Percentiles rank a stretch among this genome's conserved stretches.
Evolutionary conservation across 176 grass and related monocot species (phyloP).

Genomic region (Oryza officinalis): DNA sequence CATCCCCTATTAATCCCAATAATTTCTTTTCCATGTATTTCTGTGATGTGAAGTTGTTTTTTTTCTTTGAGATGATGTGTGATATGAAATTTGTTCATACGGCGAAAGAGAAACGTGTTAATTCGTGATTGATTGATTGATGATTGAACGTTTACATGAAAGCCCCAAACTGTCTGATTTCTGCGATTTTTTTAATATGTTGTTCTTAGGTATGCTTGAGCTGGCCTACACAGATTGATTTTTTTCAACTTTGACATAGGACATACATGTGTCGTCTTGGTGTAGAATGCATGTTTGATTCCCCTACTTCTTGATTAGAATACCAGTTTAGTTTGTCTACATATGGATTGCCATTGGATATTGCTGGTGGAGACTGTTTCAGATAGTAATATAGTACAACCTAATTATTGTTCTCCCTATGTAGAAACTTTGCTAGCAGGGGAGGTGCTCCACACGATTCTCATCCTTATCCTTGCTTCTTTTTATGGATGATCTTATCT

Average conservation of each 20-base stretch:
- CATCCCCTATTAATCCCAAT: neutral
- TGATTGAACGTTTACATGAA: constrained; percentile 32
- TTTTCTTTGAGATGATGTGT: no score
- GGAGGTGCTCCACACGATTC: constrained; percentile 36
- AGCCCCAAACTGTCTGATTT: constrained; percentile 14
- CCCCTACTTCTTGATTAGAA: constrained; percentile 33
- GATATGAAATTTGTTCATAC: constrained; percentile 20
- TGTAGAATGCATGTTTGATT: constrained; percentile 15
- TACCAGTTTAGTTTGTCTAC: constrained; percentile 35
- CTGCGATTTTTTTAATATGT: neutral
- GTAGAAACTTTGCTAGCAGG: constrained; percentile 35
- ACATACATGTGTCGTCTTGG: constrained; percentile 38
- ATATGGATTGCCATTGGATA: constrained; percentile 44
- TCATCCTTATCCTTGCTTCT: constrained; percentile 57
- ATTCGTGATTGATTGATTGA: neutral
- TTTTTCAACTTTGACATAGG: constrained; percentile 22
- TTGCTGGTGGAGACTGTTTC: constrained; percentile 3
- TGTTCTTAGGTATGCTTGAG: constrained; percentile 29
- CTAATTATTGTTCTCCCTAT: constrained; percentile 38
- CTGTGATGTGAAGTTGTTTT: neutral
- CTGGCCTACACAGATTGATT: constrained; percentile 26
- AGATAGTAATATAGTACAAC: constrained; percentile 34
- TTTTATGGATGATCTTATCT: constrained; percentile 57
- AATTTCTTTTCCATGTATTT: neutral
- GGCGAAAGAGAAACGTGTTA: neutral